These are phyloP conservation scores for Ceratocystis lukuohia DNA, from an alignment of 2,329 filamentous ascomycete species.

Conservation along the genomic window DNA sequence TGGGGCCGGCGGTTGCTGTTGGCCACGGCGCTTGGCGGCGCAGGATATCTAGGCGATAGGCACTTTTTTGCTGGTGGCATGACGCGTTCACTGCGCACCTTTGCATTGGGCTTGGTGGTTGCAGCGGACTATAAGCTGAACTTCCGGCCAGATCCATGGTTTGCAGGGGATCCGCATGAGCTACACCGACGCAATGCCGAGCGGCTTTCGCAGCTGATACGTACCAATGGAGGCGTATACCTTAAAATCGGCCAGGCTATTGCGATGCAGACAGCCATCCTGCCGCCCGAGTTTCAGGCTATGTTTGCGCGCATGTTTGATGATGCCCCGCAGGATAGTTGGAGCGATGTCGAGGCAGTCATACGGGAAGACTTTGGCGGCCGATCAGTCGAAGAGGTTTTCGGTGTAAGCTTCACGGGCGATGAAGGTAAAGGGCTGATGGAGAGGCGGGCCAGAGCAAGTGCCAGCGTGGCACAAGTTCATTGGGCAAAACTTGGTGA, in stretches of 20 bases:
- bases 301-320: slow-evolving; percentile 98
- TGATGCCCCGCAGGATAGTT: slow-evolving; percentile 85
- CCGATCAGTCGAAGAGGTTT: slow-evolving; percentile 73
- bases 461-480: slow-evolving; percentile 89
- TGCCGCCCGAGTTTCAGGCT: slow-evolving; percentile 86
- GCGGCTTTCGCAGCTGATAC: slow-evolving; percentile 65
- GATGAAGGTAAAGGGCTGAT: slow-evolving; percentile 53
- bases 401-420: slow-evolving; percentile 70
- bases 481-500: slow-evolving; percentile 83
- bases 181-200: slow-evolving; percentile 76
- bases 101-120: slow-evolving; percentile 63
- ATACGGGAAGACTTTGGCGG: slow-evolving; percentile 81
- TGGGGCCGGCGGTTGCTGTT: slow-evolving; percentile 64
- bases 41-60: slow-evolving; percentile 55
- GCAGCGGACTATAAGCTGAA: slow-evolving; percentile 95
- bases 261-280: slow-evolving; percentile 89
- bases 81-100: slow-evolving; percentile 67
- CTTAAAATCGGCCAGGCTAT: slow-evolving; percentile 97
- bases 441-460: slow-evolving; percentile 51
- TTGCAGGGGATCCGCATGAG: slow-evolving; percentile 57
- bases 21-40: slow-evolving; percentile 44
- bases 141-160: slow-evolving; percentile 68
- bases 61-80: slow-evolving; percentile 68
- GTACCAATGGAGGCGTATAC: slow-evolving; percentile 82
- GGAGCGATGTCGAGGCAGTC: slow-evolving; percentile 73